A percentile compares a stretch with the other conserved stretches of the same genome.
These are phyloP conservation scores for Dioscorea cayenensis DNA, from an alignment of 116 monocot genomes.

Conservation along the genomic window DNA sequence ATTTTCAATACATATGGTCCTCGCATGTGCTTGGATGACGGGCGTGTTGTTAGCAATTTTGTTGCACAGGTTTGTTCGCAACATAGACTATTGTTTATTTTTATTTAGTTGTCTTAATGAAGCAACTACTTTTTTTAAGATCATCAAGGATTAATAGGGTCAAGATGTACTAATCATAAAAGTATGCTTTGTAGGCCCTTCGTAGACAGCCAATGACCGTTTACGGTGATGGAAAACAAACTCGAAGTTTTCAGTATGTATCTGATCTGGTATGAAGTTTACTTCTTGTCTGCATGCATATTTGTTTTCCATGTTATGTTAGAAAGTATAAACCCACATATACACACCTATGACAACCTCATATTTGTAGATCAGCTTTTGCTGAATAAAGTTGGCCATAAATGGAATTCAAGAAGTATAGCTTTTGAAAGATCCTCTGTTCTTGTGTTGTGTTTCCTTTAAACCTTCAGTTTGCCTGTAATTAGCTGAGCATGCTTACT, in stretches of 20 bases:
- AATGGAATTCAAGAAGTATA: no score
- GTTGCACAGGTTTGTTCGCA: constrained; percentile 39
- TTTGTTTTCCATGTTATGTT: not conserved
- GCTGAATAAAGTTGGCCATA: not conserved
- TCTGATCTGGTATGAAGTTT: constrained; percentile 27
- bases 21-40: constrained; percentile 70
- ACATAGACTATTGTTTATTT: not conserved
- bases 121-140: not conserved
- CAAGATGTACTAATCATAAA: not conserved
- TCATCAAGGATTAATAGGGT: not conserved
- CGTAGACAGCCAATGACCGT: constrained; percentile 61
- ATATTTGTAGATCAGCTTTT: not conserved
- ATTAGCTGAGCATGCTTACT: no score
- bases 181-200: constrained; percentile 31
- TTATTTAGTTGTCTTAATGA: not conserved
- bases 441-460: no score
- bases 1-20: constrained; percentile 82
- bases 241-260: constrained; percentile 71
- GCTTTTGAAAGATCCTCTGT: no score
- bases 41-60: constrained; percentile 67
- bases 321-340: no score
- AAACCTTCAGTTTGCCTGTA: no score
- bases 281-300: not conserved
- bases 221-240: constrained; percentile 74
- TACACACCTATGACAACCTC: not conserved